Conservation (phyloP, 2,329 filamentous ascomycete genomes). For the Nemania abortiva region DNA sequence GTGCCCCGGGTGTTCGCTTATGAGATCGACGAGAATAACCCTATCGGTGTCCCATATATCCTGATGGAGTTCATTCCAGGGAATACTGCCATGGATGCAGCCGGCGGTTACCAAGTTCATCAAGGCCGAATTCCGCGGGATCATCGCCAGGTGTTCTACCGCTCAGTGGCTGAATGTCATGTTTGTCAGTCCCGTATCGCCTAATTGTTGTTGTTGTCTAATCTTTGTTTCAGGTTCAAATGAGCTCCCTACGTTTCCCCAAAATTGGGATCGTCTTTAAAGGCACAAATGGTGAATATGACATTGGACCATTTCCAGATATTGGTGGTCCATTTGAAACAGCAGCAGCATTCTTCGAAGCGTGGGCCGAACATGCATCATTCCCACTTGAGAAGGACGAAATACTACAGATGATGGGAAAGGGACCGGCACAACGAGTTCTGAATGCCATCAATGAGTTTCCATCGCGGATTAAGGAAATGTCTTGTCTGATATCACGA, state of each 20-base stretch:
- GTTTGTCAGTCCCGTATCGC: background rate
- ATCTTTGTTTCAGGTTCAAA: constrained; percentile 34
- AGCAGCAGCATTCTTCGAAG: constrained; percentile 41
- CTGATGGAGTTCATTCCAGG: constrained; percentile 51
- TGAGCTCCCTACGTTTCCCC: constrained; percentile 34
- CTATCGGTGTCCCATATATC: constrained; percentile 47
- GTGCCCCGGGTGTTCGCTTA: constrained; percentile 48
- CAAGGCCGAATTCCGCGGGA: constrained; percentile 37
- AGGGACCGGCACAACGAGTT: too few species aligned
- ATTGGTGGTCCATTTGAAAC: constrained; percentile 45
- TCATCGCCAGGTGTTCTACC: constrained; percentile 33
- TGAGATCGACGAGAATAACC: constrained; percentile 41
- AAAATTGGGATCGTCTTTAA: constrained; percentile 37
- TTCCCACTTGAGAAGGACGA: constrained; percentile 38
- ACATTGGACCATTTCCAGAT: constrained; percentile 41
- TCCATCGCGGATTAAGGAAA: too few species aligned
- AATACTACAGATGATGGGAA: too few species aligned
- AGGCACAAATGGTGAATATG: constrained; percentile 28
- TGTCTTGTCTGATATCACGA: too few species aligned
- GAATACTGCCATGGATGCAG: constrained; percentile 46
- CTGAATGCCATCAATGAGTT: too few species aligned
- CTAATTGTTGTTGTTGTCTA: too few species aligned
- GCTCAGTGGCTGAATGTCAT: constrained; percentile 31
- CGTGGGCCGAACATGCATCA: constrained; percentile 40
- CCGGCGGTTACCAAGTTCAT: constrained; percentile 42